Conservation (phyloP, 2,329 filamentous ascomycete genomes). For the Geoglossum cookeanum region DNA sequence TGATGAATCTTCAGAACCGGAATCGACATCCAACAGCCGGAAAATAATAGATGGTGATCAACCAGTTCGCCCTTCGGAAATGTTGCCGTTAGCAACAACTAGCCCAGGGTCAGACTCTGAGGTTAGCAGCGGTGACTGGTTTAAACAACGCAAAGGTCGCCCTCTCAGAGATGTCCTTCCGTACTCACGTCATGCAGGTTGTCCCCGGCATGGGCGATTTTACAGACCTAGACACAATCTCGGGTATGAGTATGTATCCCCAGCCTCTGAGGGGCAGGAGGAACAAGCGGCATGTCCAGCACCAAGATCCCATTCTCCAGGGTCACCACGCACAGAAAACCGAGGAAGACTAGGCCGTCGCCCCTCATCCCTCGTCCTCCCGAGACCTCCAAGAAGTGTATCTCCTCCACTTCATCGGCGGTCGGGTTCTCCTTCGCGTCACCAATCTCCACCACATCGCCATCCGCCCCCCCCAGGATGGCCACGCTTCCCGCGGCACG, state of each 20-base stretch:
- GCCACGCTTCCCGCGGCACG: constrained; percentile 3
- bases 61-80: neutral
- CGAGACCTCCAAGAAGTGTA: neutral
- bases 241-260: neutral
- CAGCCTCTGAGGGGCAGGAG: neutral
- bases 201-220: neutral
- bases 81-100: neutral
- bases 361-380: neutral
- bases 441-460: neutral
- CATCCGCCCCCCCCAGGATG: neutral
- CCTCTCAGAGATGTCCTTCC: neutral
- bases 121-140: neutral
- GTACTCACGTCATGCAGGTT: neutral
- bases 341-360: neutral
- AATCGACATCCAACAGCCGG: neutral
- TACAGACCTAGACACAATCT: neutral
- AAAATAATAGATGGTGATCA: neutral
- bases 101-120: neutral
- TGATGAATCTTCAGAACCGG: neutral
- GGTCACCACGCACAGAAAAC: neutral
- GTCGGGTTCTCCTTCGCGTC: neutral
- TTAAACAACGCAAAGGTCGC: neutral
- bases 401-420: neutral
- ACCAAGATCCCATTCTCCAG: neutral
- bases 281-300: neutral